Conservation (phyloP, 331 rosid genomes). For the Telfairia occidentalis region DNA sequence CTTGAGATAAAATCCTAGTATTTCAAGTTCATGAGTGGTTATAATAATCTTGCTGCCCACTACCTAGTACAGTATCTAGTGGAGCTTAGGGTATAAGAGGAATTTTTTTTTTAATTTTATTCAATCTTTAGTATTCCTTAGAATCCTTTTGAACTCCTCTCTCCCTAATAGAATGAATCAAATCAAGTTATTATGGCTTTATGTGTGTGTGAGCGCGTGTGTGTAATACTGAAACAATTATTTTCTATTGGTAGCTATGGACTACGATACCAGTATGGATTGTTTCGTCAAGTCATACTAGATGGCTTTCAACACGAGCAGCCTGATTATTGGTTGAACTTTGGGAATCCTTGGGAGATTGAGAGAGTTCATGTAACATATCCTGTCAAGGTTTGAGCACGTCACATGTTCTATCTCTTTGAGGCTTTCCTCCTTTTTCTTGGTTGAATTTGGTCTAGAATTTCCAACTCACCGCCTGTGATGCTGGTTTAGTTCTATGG, state of each 20-base stretch:
- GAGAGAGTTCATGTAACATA: slow-evolving; percentile 60
- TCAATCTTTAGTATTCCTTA: neutral
- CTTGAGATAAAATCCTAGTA: slow-evolving; percentile 5
- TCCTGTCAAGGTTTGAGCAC: slow-evolving; percentile 50
- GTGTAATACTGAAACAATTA: slow-evolving; percentile 10
- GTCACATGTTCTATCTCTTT: slow-evolving; percentile 14
- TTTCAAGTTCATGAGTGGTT: neutral
- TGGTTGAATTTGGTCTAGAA: slow-evolving; percentile 6
- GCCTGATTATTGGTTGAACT: slow-evolving; percentile 69
- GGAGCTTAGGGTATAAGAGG: neutral
- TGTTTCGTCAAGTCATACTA: slow-evolving; percentile 57
- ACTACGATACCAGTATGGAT: slow-evolving; percentile 61
- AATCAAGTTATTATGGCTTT: neutral
- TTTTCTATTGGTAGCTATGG: slow-evolving; percentile 47
- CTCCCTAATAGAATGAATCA: neutral
- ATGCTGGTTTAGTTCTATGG: slow-evolving; percentile 41
- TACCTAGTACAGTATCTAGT: neutral
- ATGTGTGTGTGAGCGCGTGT: neutral
- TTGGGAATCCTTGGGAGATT: slow-evolving; percentile 77
- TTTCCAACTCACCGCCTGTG: neutral
- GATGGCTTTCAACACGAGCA: slow-evolving; percentile 70
- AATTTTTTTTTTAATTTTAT: neutral
- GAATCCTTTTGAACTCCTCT: neutral
- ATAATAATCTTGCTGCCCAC: neutral
- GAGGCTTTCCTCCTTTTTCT: slow-evolving; percentile 1